Evolutionary conservation across 2,329 filamentous ascomycete species (phyloP).

Genomic region (Rhynchosporium agropyri): DNA sequence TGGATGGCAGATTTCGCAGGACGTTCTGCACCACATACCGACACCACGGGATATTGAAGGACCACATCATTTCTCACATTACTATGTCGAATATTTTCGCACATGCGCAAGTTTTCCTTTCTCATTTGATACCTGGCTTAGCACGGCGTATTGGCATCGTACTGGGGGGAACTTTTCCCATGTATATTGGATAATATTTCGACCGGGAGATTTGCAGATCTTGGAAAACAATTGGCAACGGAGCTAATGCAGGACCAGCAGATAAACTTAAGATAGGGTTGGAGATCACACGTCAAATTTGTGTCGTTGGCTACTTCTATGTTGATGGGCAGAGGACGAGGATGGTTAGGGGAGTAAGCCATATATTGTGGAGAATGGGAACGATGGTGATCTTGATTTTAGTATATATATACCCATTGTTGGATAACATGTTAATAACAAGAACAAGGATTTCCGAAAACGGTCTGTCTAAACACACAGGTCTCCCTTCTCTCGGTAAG

Average conservation of each 20-base stretch:
- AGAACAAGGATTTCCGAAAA: conserved; percentile 8
- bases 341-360: not conserved
- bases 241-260: not conserved
- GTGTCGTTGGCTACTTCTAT: no score
- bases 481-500: not conserved
- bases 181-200: not conserved
- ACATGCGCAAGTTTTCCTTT: not conserved
- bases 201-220: conserved; percentile 12
- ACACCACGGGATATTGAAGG: conserved; percentile 1
- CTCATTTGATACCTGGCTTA: not conserved
- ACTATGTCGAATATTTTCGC: not conserved
- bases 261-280: not conserved
- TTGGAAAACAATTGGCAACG: not conserved
- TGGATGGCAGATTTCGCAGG: conserved; percentile 3
- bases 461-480: not conserved
- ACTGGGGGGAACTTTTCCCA: not conserved
- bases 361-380: not conserved
- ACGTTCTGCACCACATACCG: conserved; percentile 5
- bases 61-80: not conserved
- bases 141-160: conserved; percentile 3
- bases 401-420: conserved; percentile 17
- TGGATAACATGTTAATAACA: not conserved
- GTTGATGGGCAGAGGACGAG: not conserved
- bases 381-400: not conserved
- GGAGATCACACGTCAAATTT: not conserved